phyloP scores from a whole-genome alignment of 2,329 filamentous ascomycete genomes.

The Pyrenochaeta sp. region DNA sequence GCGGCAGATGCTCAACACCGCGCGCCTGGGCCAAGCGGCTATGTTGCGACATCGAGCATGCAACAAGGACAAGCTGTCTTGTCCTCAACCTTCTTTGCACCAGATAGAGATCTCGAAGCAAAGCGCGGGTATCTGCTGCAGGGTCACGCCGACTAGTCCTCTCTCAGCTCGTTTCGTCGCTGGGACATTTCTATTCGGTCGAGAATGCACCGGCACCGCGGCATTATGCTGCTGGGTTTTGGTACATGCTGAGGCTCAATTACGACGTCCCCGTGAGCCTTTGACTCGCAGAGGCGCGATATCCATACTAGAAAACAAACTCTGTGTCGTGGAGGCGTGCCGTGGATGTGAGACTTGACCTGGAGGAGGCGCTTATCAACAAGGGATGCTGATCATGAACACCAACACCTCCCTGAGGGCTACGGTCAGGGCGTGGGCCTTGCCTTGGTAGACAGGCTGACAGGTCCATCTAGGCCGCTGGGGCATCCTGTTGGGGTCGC shows the following conservation, averaged over 20 bases:
- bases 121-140: constrained; percentile 20
- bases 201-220: constrained; percentile 23
- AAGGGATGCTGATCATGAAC: constrained; percentile 7
- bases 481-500: constrained; percentile 20
- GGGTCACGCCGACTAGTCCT: constrained; percentile 25
- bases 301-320: constrained; percentile 15
- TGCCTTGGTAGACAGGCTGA: constrained; percentile 29
- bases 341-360: constrained; percentile 21
- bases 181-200: constrained; percentile 28
- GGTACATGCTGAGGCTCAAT: constrained; percentile 31
- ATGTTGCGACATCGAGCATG: constrained; percentile 25
- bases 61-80: constrained; percentile 25
- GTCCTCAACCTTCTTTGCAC: constrained; percentile 25
- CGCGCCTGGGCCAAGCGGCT: constrained; percentile 18
- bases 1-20: constrained; percentile 32
- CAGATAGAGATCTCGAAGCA: constrained; percentile 28
- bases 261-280: constrained; percentile 14
- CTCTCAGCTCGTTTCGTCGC: constrained; percentile 34
- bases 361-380: constrained; percentile 10
- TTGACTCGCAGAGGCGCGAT: constrained; percentile 15
- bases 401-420: constrained; percentile 17
- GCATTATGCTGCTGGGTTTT: constrained; percentile 25
- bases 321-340: constrained; percentile 15
- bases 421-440: constrained; percentile 20
- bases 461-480: constrained; percentile 21